These are phyloP conservation scores for Leccinum pachyderme DNA, from an alignment of 1,284 basidiomycete species.

Conservation along the genomic window DNA sequence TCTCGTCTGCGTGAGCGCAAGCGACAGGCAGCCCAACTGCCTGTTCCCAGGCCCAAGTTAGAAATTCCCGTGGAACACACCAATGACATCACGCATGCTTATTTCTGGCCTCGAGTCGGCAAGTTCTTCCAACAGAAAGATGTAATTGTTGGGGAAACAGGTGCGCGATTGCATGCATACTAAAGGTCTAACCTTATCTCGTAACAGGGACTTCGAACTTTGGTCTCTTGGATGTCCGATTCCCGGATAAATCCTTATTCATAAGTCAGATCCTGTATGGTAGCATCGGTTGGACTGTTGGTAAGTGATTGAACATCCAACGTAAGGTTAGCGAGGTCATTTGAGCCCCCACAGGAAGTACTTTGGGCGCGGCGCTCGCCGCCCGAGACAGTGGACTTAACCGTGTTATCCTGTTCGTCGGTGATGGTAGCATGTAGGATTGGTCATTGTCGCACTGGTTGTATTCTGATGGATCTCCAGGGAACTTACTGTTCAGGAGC, in stretches of 20 bases:
- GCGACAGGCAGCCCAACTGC: slow-evolving; percentile 39
- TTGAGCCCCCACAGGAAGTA: slow-evolving; percentile 40
- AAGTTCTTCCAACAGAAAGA: slow-evolving; percentile 78
- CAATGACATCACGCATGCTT: slow-evolving; percentile 66
- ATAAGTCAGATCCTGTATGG: slow-evolving; percentile 84
- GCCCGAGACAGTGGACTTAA: slow-evolving; percentile 63
- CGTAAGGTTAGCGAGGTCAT: slow-evolving; percentile 12
- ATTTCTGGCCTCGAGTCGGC: slow-evolving; percentile 85
- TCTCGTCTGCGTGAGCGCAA: slow-evolving; percentile 48
- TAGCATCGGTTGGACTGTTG: slow-evolving; percentile 85
- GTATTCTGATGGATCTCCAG: slow-evolving; percentile 33
- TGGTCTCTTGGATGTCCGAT: slow-evolving; percentile 72
- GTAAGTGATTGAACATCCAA: slow-evolving; percentile 36
- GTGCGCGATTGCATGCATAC: slow-evolving; percentile 26
- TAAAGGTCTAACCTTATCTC: slow-evolving; percentile 19
- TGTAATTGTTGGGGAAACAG: slow-evolving; percentile 85
- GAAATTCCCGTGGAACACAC: slow-evolving; percentile 50
- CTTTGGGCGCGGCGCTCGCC: slow-evolving; percentile 77
- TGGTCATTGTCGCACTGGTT: background rate
- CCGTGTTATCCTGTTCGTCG: slow-evolving; percentile 83
- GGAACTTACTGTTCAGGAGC: slow-evolving; percentile 72
- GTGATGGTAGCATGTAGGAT: slow-evolving; percentile 74
- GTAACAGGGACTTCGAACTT: slow-evolving; percentile 56
- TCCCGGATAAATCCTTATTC: slow-evolving; percentile 67
- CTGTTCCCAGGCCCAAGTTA: slow-evolving; percentile 49